Evolutionary conservation across 2,329 filamentous ascomycete species (phyloP).

Genomic region (Podosphaera fusca): DNA sequence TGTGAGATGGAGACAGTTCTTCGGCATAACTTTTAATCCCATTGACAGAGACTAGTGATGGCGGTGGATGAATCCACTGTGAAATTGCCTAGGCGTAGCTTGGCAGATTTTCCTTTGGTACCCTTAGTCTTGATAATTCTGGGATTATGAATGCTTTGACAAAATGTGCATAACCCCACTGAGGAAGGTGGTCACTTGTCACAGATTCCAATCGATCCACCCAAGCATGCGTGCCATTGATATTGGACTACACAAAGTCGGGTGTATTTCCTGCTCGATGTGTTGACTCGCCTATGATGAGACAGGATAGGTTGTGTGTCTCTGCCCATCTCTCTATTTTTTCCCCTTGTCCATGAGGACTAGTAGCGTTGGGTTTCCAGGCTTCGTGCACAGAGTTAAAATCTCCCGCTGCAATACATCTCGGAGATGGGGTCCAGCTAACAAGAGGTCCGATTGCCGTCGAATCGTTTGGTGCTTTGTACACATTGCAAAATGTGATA

Average conservation of each 20-base stretch:
- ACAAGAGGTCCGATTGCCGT: too few species aligned
- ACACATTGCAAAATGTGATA: too few species aligned
- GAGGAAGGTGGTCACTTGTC: background rate
- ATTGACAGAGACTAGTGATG: too few species aligned
- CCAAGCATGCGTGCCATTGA: background rate
- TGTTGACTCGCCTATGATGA: too few species aligned
- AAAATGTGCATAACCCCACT: background rate
- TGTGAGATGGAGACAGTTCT: background rate
- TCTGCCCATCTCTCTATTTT: background rate
- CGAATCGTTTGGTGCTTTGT: too few species aligned
- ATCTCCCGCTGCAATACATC: too few species aligned
- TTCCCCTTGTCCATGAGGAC: background rate
- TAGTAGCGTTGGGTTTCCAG: background rate
- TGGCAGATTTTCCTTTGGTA: background rate
- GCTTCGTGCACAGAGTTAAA: too few species aligned
- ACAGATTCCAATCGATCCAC: background rate
- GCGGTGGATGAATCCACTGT: background rate
- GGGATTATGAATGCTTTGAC: background rate
- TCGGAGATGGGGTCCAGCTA: too few species aligned
- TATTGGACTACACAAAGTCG: too few species aligned
- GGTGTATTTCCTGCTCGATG: too few species aligned
- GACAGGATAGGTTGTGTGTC: too few species aligned
- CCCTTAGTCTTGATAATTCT: background rate
- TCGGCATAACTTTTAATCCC: background rate
- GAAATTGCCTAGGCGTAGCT: background rate